Base-by-base conservation (phyloP, 441 rosid genomes). In the Populus trichocarpa region DNA sequence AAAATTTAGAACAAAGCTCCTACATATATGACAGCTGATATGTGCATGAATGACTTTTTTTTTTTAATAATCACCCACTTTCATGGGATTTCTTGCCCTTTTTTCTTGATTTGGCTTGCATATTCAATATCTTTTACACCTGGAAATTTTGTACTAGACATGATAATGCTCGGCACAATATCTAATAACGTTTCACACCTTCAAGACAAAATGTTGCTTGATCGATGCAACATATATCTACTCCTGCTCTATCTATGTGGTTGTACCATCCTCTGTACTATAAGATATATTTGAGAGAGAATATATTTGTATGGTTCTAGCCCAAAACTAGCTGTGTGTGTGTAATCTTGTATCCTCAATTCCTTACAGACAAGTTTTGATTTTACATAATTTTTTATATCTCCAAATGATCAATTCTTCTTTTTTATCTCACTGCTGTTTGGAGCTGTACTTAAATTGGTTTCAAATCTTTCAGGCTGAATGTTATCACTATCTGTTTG, bases 401-500 rank as follows among this genome's bases (percentile, higher is more conserved):
- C 30, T 28, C 30, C 30, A 28, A 28, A 28, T 25, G 25, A 25
- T 25, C 25, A 25, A 25, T 25, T 28, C 30, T 28, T 28, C 30
- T 28, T 28, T 28, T 28, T 28, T 28, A 28, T 28, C 3, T 28
- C 30, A 28, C 30, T 33, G 30, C 32, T 4, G 67, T 46, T 38
- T 0, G 22, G n/a, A 30, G 32, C 35, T 71, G 26, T 75, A 36
- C 63, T 81, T 32, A 69, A 65, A 26, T 78, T 76, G 30, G 30
- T 82, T 50, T 46, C 50, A 12, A 61, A 25, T 75, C 57, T 79
- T 84, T 75, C 96, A 90, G 99, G 94, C 98, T 69, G 99, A 96
- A 81, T 93, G 95, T 83, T 94, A 96, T 83, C 98, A 94, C 82
- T 89, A 96, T 80, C 89, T 96, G 76, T 96, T 94, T 72, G 98